A percentile compares a stretch with the other conserved stretches of the same genome.
These are phyloP conservation scores for Volvox carteri DNA, from an alignment of 163 green algal genomes.

Conservation along the genomic window DNA sequence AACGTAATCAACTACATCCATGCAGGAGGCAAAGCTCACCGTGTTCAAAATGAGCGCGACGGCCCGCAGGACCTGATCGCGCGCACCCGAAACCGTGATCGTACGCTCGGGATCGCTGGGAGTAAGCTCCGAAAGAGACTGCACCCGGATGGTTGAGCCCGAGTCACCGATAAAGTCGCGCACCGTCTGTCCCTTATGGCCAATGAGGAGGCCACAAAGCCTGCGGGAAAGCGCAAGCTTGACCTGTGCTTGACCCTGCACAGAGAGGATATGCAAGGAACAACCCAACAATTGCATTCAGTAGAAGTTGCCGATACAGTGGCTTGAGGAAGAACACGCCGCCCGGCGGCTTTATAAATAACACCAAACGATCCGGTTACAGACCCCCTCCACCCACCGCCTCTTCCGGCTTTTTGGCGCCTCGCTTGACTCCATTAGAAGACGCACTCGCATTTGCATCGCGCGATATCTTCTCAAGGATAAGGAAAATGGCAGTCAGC, in stretches of 20 bases:
- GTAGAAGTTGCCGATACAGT: no score
- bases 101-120: constrained; percentile 76
- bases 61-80: constrained; percentile 76
- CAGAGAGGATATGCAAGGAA: neutral
- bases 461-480: constrained; percentile 75
- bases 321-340: no score
- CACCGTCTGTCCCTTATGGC: constrained; percentile 76
- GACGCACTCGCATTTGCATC: constrained; percentile 28
- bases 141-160: constrained; percentile 74
- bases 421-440: constrained; percentile 30
- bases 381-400: constrained; percentile 17
- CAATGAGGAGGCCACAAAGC: constrained; percentile 78
- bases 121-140: constrained; percentile 75
- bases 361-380: no score
- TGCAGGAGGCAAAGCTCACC: constrained; percentile 58
- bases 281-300: neutral
- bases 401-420: constrained; percentile 43
- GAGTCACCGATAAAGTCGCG: constrained; percentile 79
- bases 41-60: constrained; percentile 78
- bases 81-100: constrained; percentile 70
- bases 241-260: constrained; percentile 62
- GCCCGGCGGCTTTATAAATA: neutral
- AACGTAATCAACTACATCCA: no score
- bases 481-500: constrained; percentile 79
- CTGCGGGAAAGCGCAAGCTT: constrained; percentile 77